A percentile compares a stretch with the other conserved stretches of the same genome.
Evolutionary conservation across 306 rosid species (phyloP).

Genomic region (Betula pendula): DNA sequence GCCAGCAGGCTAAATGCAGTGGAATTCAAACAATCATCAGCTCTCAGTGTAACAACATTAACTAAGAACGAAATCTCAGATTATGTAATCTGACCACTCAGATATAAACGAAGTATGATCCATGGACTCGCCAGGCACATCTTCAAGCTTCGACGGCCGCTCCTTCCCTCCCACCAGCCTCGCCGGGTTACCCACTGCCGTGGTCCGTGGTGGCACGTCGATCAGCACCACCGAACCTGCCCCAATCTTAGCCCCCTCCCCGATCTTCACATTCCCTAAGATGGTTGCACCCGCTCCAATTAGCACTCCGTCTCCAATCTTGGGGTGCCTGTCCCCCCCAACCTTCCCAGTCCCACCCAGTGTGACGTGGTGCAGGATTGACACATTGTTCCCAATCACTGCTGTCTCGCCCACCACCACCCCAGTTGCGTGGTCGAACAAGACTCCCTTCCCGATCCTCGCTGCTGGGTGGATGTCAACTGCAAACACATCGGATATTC

Average conservation of each 20-base stretch:
- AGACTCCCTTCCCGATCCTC: slow-evolving; percentile 72
- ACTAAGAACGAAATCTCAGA: slow-evolving; percentile 21
- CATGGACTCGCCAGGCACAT: slow-evolving; percentile 95
- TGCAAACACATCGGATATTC: slow-evolving; percentile 78
- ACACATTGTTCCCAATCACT: slow-evolving; percentile 90
- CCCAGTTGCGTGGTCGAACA: slow-evolving; percentile 90
- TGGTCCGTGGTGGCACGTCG: slow-evolving; percentile 72
- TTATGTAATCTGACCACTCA: slow-evolving; percentile 91
- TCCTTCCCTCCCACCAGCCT: slow-evolving; percentile 95
- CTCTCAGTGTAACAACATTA: not conserved
- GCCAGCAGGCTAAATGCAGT: too few species aligned
- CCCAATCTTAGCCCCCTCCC: slow-evolving; percentile 90
- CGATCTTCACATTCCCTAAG: slow-evolving; percentile 79
- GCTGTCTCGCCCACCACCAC: slow-evolving; percentile 97
- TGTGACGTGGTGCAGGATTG: slow-evolving; percentile 89
- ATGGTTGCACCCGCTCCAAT: slow-evolving; percentile 96
- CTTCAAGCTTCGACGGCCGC: slow-evolving; percentile 65
- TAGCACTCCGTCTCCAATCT: slow-evolving; percentile 88
- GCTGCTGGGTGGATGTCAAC: slow-evolving; percentile 97
- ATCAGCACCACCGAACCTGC: slow-evolving; percentile 93
- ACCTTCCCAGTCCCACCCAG: slow-evolving; percentile 94
- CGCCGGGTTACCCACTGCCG: slow-evolving; percentile 85
- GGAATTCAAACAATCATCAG: too few species aligned
- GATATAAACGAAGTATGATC: slow-evolving; percentile 93
- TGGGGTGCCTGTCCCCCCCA: slow-evolving; percentile 91